Base-by-base conservation (phyloP, 805 yeast genomes). In the Teunomyces aglyptinius region DNA sequence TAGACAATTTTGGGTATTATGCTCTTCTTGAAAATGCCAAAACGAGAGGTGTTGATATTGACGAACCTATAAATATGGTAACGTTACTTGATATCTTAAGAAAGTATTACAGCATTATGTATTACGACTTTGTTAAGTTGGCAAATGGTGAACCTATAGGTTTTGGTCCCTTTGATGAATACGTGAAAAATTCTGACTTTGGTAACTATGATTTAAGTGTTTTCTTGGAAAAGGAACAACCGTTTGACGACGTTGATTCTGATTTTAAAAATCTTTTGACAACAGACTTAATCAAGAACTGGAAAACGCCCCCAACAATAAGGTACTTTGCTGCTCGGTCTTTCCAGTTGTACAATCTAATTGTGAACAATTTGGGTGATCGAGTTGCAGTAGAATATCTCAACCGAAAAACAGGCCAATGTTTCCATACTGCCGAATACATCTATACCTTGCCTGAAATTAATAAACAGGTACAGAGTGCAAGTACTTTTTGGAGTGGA, bases 401-500 rank as follows among this genome's bases (percentile, higher is more conserved):
- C 52, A 64, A 71, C 32, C 68, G 64, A 5, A 59, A 50, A 16
- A 68, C 75, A 4, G 59, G 59, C 4, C 35, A 46, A 6, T 44
- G 59, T 15, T 78, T 83, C 53, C 63, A 70, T 20, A 71, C 71
- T 15, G 57, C 70, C 0, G 40, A 57, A 6, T 77, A 77, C 45
- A 47, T 60, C 3, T 81, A 71, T 54, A 66, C 73, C 41, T 54
- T 58, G 4, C 42, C 51, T 0, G 55, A 50, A 10, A 55, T 80
- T 2, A 49, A 63, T 1, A 29, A 51, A 2, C 59, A 66, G 6
- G 58, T 77, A 2, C 38, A 50, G 0, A 52, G 59, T 8, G 69
- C 81, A 2, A 52, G 77, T 43, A 56, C 57, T 19, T 77, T 82
- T 51, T 85, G 90, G 90, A 67, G 70, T 53, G 90, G 90, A 0